These are phyloP conservation scores for Geotrichum armillariae DNA, from an alignment of 1,139 yeast species.

Conservation along the genomic window DNA sequence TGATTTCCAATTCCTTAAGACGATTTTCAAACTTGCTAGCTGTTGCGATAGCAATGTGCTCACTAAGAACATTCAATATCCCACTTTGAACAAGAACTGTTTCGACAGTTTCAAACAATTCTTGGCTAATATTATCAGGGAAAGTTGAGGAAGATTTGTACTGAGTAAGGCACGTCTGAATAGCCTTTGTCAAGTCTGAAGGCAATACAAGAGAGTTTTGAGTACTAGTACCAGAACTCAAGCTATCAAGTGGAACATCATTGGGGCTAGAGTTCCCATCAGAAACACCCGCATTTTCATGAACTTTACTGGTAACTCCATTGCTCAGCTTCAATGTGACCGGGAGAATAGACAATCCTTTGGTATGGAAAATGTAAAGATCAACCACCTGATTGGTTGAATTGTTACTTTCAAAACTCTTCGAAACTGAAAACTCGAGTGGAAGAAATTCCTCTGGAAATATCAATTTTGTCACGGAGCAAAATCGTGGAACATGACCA, in stretches of 20 bases:
- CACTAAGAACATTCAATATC: constrained; percentile 7
- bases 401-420: constrained; percentile 1
- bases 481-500: background rate
- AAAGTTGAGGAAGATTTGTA: constrained; percentile 8
- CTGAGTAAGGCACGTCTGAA: constrained; percentile 5
- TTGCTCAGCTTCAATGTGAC: constrained; percentile 3
- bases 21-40: constrained; percentile 4
- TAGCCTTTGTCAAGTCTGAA: background rate
- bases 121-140: constrained; percentile 4
- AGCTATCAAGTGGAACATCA: background rate
- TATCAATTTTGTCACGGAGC: constrained; percentile 6
- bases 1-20: background rate
- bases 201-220: background rate
- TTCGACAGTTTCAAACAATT: constrained; percentile 5
- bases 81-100: constrained; percentile 17
- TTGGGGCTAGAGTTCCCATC: background rate
- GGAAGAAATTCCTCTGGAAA: constrained; percentile 14
- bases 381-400: constrained; percentile 9
- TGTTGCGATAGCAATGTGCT: constrained; percentile 2
- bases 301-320: too few relatives aligned
- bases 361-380: constrained; percentile 19
- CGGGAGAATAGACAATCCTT: constrained; percentile 19
- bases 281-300: background rate
- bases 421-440: constrained; percentile 15
- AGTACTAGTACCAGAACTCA: background rate